Evolutionary conservation across 1,284 basidiomycete genomes (phyloP).

Genomic region (Volvariella surrecta): DNA sequence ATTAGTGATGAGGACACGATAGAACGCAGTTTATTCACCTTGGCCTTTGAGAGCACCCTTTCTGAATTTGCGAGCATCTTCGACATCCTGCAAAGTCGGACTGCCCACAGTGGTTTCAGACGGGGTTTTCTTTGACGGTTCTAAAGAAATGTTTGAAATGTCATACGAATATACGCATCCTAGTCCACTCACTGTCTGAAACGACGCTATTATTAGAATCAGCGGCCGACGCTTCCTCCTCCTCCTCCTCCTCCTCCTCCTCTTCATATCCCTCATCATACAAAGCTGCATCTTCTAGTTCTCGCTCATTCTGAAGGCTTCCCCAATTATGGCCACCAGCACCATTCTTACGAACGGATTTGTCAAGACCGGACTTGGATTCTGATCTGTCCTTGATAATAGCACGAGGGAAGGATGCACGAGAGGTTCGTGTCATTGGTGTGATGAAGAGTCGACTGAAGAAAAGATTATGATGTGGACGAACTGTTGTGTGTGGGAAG

Average conservation of each 20-base stretch:
- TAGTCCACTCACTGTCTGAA: background rate
- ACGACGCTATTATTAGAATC: conserved; percentile 14
- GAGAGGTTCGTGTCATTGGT: conserved; percentile 71
- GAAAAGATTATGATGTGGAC: background rate
- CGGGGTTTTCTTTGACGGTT: conserved; percentile 7
- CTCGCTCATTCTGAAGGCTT: conserved; percentile 51
- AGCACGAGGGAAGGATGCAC: conserved; percentile 67
- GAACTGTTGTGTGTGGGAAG: conserved; percentile 1
- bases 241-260: conserved; percentile 23
- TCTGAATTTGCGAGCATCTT: conserved; percentile 54
- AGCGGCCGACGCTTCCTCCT: conserved; percentile 14
- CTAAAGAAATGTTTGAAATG: conserved; percentile 6
- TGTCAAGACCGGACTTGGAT: conserved; percentile 70
- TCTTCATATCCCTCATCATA: conserved; percentile 40
- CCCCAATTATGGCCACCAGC: conserved; percentile 84
- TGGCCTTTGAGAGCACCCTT: conserved; percentile 59
- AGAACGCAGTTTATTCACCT: conserved; percentile 13
- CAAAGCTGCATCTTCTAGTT: conserved; percentile 44
- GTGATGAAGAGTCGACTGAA: background rate
- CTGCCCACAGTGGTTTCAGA: background rate
- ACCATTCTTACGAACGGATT: conserved; percentile 70
- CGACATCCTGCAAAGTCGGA: conserved; percentile 44
- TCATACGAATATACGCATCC: background rate
- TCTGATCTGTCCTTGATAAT: conserved; percentile 71
- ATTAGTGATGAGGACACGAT: conserved; percentile 3